Conservation (phyloP, 306 rosid species). For the Glycyrrhiza uralensis region DNA sequence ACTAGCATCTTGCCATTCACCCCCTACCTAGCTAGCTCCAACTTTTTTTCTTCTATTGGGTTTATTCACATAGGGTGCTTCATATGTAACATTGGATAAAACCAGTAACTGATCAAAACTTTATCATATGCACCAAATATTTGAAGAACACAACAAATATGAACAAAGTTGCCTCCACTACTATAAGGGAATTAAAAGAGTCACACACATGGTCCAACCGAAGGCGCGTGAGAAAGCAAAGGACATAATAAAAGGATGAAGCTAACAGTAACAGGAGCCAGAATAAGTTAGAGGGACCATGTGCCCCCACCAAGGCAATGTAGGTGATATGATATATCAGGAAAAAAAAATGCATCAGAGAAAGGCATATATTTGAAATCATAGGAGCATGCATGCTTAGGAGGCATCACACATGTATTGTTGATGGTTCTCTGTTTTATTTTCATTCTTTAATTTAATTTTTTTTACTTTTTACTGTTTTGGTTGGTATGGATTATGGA, state of each 20-base stretch:
- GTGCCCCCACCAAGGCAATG: conserved; percentile 36
- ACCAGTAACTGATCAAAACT: neutral
- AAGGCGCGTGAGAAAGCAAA: neutral
- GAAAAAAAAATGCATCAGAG: conserved; percentile 5
- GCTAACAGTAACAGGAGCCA: conserved; percentile 12
- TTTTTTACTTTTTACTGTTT: conserved; percentile 20
- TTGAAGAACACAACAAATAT: neutral
- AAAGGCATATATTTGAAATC: conserved; percentile 22
- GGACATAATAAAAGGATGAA: conserved; percentile 15
- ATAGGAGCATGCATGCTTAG: conserved; percentile 25
- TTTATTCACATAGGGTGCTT: conserved; percentile 8
- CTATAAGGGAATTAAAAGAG: neutral
- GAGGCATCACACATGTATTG: neutral
- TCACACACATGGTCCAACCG: neutral
- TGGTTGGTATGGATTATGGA: neutral
- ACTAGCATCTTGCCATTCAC: conserved; percentile 21
- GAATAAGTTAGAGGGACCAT: conserved; percentile 25
- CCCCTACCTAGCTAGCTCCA: neutral
- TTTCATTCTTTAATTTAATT: neutral
- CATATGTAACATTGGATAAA: neutral
- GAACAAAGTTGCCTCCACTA: neutral
- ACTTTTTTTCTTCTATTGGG: conserved; percentile 15
- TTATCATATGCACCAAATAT: neutral
- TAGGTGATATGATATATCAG: conserved; percentile 52
- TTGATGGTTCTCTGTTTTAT: conserved; percentile 26